Percentiles rank a stretch among this genome's conserved stretches.
Evolutionary conservation across 371 early-diverging fungal genomes (phyloP).

Genomic region (Cokeromyces recurvatus): DNA sequence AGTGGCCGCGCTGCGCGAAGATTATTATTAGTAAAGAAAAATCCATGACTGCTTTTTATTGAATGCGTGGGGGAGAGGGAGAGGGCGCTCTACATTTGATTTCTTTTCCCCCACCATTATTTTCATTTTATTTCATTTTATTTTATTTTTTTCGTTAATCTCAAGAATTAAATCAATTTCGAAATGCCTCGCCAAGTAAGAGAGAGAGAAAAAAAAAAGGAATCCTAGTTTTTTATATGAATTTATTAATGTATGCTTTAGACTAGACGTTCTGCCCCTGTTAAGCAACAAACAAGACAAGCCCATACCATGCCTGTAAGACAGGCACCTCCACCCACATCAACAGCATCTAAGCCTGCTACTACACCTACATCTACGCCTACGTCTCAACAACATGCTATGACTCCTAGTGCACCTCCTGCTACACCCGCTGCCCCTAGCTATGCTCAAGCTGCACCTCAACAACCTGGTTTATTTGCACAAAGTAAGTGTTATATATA

Average conservation of each 20-base stretch:
- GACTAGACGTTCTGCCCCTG: slow-evolving; percentile 56
- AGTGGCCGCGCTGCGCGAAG: no score
- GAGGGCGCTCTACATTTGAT: not conserved
- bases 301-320: slow-evolving; percentile 70
- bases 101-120: not conserved
- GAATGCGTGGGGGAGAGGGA: no score
- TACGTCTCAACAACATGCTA: slow-evolving; percentile 36
- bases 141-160: no score
- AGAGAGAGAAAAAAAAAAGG: no score
- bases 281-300: slow-evolving; percentile 57
- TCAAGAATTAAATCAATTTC: not conserved
- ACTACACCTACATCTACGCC: slow-evolving; percentile 33
- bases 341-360: slow-evolving; percentile 47
- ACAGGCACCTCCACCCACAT: slow-evolving; percentile 58
- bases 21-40: no score
- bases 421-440: slow-evolving; percentile 36
- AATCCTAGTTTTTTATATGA: no score
- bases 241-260: no score
- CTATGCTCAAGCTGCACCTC: slow-evolving; percentile 51
- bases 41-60: no score
- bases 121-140: no score
- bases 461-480: slow-evolving; percentile 74
- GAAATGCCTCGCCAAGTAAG: slow-evolving; percentile 26
- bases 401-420: slow-evolving; percentile 42
- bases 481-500: slow-evolving; percentile 57